phyloP scores from a whole-genome alignment of 169 alveolate genomes.

The Cryptosporidium andersoni region DNA sequence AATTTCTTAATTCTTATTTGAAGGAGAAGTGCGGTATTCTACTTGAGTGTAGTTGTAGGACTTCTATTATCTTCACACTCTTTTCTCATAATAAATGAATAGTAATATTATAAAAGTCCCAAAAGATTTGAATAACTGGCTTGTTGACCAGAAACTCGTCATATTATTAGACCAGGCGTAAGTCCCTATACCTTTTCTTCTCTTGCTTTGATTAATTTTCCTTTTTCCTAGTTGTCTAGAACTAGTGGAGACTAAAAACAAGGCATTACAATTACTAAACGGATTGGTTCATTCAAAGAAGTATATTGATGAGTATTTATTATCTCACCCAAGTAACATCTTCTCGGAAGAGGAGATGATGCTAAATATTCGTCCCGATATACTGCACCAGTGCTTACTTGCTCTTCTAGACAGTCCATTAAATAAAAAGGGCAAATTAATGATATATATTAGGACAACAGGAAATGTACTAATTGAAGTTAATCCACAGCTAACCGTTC shows the following conservation, averaged over 20 bases:
- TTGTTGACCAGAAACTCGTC: slow-evolving; percentile 8
- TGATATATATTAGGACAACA: slow-evolving; percentile 83
- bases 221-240: slow-evolving; percentile 31
- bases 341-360: slow-evolving; percentile 68
- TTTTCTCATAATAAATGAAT: slow-evolving; percentile 19
- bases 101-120: slow-evolving; percentile 52
- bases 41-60: too few species aligned
- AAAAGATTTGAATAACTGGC: slow-evolving; percentile 45
- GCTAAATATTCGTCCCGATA: slow-evolving; percentile 86
- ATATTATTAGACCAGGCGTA: slow-evolving; percentile 62
- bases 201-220: not conserved
- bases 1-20: not conserved
- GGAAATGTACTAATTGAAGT: slow-evolving; percentile 84
- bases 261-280: slow-evolving; percentile 48
- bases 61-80: not conserved
- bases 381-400: slow-evolving; percentile 87
- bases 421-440: slow-evolving; percentile 79
- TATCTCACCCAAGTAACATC: not conserved
- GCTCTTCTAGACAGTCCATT: slow-evolving; percentile 85
- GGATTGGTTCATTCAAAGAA: slow-evolving; percentile 72
- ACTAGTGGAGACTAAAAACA: slow-evolving; percentile 27
- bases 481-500: slow-evolving; percentile 87
- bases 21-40: too few species aligned
- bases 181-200: slow-evolving; percentile 4
- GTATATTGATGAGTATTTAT: slow-evolving; percentile 36